These are phyloP conservation scores for Lentinula novae-zelandiae DNA, from an alignment of 1,284 basidiomycete species.

Conservation along the genomic window DNA sequence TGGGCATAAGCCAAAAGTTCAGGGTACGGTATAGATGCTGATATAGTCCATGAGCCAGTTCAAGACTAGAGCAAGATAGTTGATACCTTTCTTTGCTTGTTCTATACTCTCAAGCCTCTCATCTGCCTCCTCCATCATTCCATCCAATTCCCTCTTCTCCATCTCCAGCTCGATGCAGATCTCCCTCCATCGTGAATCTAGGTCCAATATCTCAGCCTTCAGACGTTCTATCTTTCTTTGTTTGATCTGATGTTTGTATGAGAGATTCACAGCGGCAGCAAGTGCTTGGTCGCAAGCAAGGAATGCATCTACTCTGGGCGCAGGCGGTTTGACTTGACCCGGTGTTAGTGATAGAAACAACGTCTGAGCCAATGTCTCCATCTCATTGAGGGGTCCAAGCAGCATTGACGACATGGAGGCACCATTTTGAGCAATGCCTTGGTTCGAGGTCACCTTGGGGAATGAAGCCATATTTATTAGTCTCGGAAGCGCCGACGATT, in stretches of 20 bases:
- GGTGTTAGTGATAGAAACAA: conserved; percentile 73
- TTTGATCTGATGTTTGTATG: conserved; percentile 67
- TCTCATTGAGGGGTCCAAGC: conserved; percentile 57
- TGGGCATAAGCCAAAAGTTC: conserved; percentile 79
- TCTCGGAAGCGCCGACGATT: not conserved
- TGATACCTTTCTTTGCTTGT: conserved; percentile 62
- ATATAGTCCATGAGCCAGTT: conserved; percentile 7
- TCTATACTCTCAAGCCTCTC: conserved; percentile 65
- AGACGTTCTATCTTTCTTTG: conserved; percentile 69
- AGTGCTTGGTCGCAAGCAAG: conserved; percentile 58
- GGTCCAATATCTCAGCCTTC: conserved; percentile 60
- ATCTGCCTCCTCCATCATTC: conserved; percentile 67
- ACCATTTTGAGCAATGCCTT: conserved; percentile 2
- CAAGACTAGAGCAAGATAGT: not conserved
- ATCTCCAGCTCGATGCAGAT: conserved; percentile 59
- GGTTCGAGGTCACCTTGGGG: not conserved
- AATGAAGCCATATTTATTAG: not conserved
- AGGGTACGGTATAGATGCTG: conserved; percentile 74
- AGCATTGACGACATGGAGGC: conserved; percentile 54
- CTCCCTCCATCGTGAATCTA: conserved; percentile 64
- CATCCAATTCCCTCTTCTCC: conserved; percentile 64
- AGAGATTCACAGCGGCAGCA: conserved; percentile 59
- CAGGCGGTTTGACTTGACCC: conserved; percentile 54
- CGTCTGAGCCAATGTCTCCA: conserved; percentile 61
- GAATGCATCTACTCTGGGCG: conserved; percentile 53